Base-by-base conservation (phyloP, 495 filamentous ascomycete genomes). In the Peziza echinospora region DNA sequence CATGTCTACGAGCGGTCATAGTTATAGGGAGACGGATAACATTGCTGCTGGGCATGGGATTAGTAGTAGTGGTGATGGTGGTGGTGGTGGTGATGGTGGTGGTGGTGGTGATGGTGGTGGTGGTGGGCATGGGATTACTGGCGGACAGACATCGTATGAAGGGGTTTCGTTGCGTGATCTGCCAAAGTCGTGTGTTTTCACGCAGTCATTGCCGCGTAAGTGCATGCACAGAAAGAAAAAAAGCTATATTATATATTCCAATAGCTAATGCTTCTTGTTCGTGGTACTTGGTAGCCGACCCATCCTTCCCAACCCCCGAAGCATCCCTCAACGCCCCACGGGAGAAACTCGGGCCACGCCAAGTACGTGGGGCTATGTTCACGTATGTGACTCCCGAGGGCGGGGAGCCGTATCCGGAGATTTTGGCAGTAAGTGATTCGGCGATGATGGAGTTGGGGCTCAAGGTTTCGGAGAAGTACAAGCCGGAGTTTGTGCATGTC, bases 381-480 rank as follows among this genome's bases (percentile, higher is more conserved):
- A 93, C 84, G 24, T 96, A 76, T 67, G 84, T 97, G 37, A 75
- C 83, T 6, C 89, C 89, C 0, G 79, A 85, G 56, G 58, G 59
- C 17, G 66, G 69, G 22, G 67, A 80, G 45, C 70, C 76, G 7
- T 42, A 43, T 24, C 71, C 83, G 0, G 81, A 94, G 56, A 65
- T 97, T 13, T 70, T 96, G 6, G 76, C 76, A 2, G 75, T 87
- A 3, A 91, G 83, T 48, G 65, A 72, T 1, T 69, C 71, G 16
- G 89, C 84, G 0, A 68, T 96, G 68, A 62, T 65, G 47, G 82
- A 93, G 56, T 65, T 97, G 11, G 84, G 82, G 0, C 67, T 97
- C 40, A 62, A 65, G 11, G 54, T 65, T 8, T 75, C 69, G 1
- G 82, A 84, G 52, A 75, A 77, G 45, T 59, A 73, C 34, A 80